Evolutionary conservation across 768 basidiomycete species (phyloP).

Genomic region (Nidula microcarpa): DNA sequence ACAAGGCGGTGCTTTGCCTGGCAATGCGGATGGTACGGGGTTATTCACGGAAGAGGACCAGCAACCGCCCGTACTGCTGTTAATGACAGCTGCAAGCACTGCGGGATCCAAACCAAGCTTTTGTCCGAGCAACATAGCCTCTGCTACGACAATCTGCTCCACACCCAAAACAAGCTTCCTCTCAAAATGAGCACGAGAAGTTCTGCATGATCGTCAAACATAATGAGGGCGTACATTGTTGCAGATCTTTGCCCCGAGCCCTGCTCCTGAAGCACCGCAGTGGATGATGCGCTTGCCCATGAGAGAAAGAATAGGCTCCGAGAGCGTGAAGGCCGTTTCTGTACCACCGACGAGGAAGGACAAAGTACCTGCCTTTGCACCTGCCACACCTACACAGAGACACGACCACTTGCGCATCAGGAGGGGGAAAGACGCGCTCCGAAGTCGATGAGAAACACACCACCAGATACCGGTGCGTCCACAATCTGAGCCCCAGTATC

Average conservation of each 20-base stretch:
- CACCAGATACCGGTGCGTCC: conserved; percentile 94
- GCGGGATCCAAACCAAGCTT: conserved; percentile 76
- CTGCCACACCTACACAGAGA: conserved; percentile 62
- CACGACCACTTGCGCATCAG: too few relatives aligned
- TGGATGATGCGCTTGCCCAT: conserved; percentile 86
- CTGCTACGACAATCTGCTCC: conserved; percentile 81
- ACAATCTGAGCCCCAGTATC: conserved; percentile 69
- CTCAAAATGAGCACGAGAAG: conserved; percentile 7
- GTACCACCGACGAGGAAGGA: conserved; percentile 91
- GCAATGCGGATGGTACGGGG: conserved; percentile 73
- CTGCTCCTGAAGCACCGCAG: conserved; percentile 80
- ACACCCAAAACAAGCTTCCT: conserved; percentile 63
- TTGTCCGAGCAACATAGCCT: conserved; percentile 86
- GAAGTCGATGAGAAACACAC: conserved; percentile 26
- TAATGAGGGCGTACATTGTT: conserved; percentile 60
- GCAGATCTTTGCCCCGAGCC: conserved; percentile 87
- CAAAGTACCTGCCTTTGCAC: conserved; percentile 83
- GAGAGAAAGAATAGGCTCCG: conserved; percentile 54
- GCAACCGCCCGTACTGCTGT: conserved; percentile 79
- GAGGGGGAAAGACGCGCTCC: too few relatives aligned
- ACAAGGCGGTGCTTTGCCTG: conserved; percentile 74
- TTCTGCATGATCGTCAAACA: conserved; percentile 4
- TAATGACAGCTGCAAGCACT: conserved; percentile 79
- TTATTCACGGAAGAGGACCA: conserved; percentile 88
- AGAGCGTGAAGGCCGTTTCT: conserved; percentile 48